Evolutionary conservation across 108 stramenopile species (phyloP).

Genomic region (Nitzschia sp.): DNA sequence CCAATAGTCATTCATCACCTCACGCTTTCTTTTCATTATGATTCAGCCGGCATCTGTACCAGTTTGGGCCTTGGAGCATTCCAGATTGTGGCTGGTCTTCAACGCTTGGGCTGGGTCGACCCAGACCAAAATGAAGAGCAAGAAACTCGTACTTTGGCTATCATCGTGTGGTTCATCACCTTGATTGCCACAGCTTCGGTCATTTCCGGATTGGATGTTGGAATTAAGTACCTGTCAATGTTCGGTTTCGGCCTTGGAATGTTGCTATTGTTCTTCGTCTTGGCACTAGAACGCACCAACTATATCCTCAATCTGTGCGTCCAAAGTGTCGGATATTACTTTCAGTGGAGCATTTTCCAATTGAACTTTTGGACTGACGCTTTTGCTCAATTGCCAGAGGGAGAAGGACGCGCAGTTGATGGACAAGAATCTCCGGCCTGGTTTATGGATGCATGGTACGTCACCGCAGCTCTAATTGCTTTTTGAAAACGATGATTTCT

Average conservation of each 20-base stretch:
- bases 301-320: conserved; percentile 49
- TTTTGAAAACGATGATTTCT: too few relatives aligned
- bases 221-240: conserved; percentile 53
- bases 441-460: conserved; percentile 61
- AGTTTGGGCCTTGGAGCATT: conserved; percentile 54
- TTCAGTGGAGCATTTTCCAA: conserved; percentile 45
- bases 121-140: conserved; percentile 14
- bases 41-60: conserved; percentile 62
- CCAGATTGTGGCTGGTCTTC: conserved; percentile 46
- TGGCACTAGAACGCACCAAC: conserved; percentile 59
- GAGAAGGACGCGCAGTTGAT: conserved; percentile 53
- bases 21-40: conserved; percentile 52
- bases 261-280: conserved; percentile 39
- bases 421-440: conserved; percentile 35
- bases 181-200: conserved; percentile 48
- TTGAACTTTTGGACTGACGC: conserved; percentile 49
- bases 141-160: conserved; percentile 7
- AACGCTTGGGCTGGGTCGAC: conserved; percentile 36
- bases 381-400: conserved; percentile 38
- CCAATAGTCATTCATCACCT: too few relatives aligned
- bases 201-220: conserved; percentile 48
- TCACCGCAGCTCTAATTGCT: too few relatives aligned
- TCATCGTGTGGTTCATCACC: conserved; percentile 54
- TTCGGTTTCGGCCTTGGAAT: conserved; percentile 45
- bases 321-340: conserved; percentile 43